Base-by-base conservation (phyloP, 1,284 basidiomycete genomes). In the Neolentinus lepideus region DNA sequence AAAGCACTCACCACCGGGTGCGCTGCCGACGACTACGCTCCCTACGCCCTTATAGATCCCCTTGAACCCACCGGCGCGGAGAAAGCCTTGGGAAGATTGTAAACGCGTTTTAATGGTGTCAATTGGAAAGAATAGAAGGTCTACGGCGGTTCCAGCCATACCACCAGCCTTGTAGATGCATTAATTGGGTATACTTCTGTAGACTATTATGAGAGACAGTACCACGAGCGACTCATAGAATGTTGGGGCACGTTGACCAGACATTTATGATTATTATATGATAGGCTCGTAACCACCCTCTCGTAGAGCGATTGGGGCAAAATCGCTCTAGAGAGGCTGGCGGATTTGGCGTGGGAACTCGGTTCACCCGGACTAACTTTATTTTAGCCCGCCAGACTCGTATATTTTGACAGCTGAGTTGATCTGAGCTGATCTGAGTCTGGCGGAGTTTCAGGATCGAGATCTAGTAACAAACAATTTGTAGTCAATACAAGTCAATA, bases 51-150 rank as follows among this genome's bases (percentile, higher is more conserved):
- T 89, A 72, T 99, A 99, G 12, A 99, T 84, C 6, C 94, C 94
- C 50, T 75, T 83, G 70, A 99, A 93, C 0, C 95, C 96, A 8
- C 97, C 96, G 1, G 93, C 86, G 24, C 77, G 75, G 56, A 84
- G 70, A 69, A 99, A 98, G 1, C 96, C 96, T 66, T 92, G 85
- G 1, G 85, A 71, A 2, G 94, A 89, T 67, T 99, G 96, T 54
- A 98, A 75, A 33, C 96, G 85, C 14, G 96, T 98, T 73, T 99
- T 99, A 67, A 98, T 75, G 1, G 96, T 98, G 73, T 99, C 96
- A 58, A 98, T 87, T 0, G 96, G 96, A 70, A 93, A 98, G 75
- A 98, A 96, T 35, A 98, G 81, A 57, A 98, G 79, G 72, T 99
- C 96, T 24, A 96, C 94, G 1, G 92, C 80, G 16, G 92, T 90